These are phyloP conservation scores for Symmetrospora coprosmae DNA, from an alignment of 768 basidiomycete species.

Conservation along the genomic window DNA sequence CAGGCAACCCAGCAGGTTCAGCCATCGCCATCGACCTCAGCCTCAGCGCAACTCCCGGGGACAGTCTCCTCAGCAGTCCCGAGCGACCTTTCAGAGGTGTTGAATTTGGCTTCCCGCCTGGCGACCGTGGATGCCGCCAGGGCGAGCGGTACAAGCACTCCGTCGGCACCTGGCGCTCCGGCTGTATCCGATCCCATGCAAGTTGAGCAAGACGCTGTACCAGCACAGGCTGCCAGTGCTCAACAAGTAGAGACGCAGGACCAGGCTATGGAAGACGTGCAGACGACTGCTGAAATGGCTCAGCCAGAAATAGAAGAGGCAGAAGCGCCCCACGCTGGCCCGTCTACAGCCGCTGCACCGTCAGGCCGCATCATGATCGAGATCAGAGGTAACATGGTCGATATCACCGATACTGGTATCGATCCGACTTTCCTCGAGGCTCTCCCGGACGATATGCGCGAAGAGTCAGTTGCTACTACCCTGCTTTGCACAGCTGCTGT, in stretches of 20 bases:
- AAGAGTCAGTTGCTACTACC: conserved; percentile 47
- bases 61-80: neutral
- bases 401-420: conserved; percentile 97
- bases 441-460: conserved; percentile 93
- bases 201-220: too few relatives aligned
- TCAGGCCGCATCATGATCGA: conserved; percentile 76
- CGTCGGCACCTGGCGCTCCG: neutral
- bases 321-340: conserved; percentile 21
- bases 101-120: conserved; percentile 10
- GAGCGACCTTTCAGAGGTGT: neutral
- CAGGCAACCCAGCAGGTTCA: neutral
- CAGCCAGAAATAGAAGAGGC: conserved; percentile 13
- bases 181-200: too few relatives aligned
- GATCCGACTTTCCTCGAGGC: conserved; percentile 97
- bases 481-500: too few relatives aligned
- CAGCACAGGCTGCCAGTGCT: too few relatives aligned
- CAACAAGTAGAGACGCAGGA: too few relatives aligned
- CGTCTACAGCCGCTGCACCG: conserved; percentile 30
- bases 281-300: neutral
- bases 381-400: conserved; percentile 82
- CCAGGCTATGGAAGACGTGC: too few relatives aligned
- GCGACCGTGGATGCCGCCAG: conserved; percentile 13
- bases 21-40: neutral
- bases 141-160: conserved; percentile 4
- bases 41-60: neutral